These are phyloP conservation scores for Rhinocladiella mackenziei DNA, from an alignment of 2,329 filamentous ascomycete genomes.

Conservation along the genomic window DNA sequence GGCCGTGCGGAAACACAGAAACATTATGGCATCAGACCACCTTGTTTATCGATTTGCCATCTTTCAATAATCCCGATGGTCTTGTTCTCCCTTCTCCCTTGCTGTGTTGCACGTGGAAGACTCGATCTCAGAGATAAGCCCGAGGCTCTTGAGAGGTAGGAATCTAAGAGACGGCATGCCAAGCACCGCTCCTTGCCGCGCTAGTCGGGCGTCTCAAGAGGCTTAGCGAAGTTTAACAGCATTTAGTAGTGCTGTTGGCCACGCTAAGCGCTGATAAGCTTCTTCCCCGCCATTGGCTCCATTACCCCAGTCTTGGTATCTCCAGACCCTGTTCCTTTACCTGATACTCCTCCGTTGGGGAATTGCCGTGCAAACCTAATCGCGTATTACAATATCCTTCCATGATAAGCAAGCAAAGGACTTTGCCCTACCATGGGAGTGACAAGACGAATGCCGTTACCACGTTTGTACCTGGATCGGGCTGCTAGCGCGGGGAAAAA, in stretches of 20 bases:
- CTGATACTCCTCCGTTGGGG: neutral
- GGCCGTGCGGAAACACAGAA: no score
- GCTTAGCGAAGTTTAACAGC: slow-evolving; percentile 20
- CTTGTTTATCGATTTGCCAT: no score
- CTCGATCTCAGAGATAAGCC: neutral
- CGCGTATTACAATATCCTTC: slow-evolving; percentile 2
- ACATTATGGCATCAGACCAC: neutral
- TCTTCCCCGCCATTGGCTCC: slow-evolving; percentile 19
- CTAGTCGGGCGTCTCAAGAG: slow-evolving; percentile 1
- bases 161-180: no score
- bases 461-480: slow-evolving; percentile 17
- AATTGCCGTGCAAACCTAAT: slow-evolving; percentile 17
- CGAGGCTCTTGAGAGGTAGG: no score
- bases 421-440: slow-evolving; percentile 5
- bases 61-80: no score
- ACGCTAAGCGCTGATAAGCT: slow-evolving; percentile 25
- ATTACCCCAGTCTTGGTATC: slow-evolving; percentile 8
- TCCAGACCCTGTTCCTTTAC: neutral
- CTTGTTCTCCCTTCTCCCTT: no score
- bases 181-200: neutral
- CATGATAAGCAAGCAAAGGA: slow-evolving; percentile 14
- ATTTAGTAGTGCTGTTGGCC: neutral
- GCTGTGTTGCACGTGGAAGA: no score
- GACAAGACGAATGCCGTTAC: slow-evolving; percentile 1
- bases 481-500: slow-evolving; percentile 5